A percentile compares a stretch with the other conserved stretches of the same genome.
These are phyloP conservation scores for Thielaviopsis cerberus DNA, from an alignment of 2,329 filamentous ascomycete species.

Conservation along the genomic window DNA sequence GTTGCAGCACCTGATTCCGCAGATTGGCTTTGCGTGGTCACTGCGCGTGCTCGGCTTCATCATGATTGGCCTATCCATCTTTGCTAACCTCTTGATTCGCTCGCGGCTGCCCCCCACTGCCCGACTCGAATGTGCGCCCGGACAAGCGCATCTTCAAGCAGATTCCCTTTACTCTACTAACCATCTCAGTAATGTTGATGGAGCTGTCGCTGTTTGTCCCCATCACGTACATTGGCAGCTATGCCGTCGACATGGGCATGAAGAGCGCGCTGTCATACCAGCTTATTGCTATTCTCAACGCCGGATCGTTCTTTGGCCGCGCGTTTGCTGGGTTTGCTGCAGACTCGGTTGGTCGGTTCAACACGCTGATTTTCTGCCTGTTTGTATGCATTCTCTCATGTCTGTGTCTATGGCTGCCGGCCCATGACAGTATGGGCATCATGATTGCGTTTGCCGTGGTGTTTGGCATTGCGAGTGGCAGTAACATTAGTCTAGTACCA, in stretches of 20 bases:
- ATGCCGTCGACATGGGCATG: conserved; percentile 25
- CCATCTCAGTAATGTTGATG: conserved; percentile 47
- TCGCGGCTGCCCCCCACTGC: conserved; percentile 36
- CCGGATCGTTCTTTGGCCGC: conserved; percentile 57
- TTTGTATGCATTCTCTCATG: conserved; percentile 33
- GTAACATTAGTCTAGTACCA: conserved; percentile 58
- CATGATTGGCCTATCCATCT: conserved; percentile 26
- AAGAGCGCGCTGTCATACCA: conserved; percentile 33
- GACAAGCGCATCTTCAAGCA: conserved; percentile 45
- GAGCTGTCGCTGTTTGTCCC: conserved; percentile 57
- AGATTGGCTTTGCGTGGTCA: conserved; percentile 31
- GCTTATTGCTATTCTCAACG: conserved; percentile 65
- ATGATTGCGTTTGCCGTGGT: conserved; percentile 50
- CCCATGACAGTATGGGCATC: conserved; percentile 31
- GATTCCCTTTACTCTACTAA: conserved; percentile 38
- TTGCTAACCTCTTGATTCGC: conserved; percentile 30
- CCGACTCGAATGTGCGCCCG: conserved; percentile 27
- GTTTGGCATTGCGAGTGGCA: conserved; percentile 66
- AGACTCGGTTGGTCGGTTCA: conserved; percentile 63
- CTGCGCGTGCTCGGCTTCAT: conserved; percentile 33
- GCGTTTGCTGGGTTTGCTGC: conserved; percentile 58
- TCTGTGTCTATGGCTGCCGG: conserved; percentile 54
- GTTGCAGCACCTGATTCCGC: conserved; percentile 26
- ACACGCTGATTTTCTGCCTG: conserved; percentile 55
- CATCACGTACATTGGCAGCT: conserved; percentile 58